Base-by-base conservation (phyloP, 2,329 filamentous ascomycete species). In the Chaetomium globosum region DNA sequence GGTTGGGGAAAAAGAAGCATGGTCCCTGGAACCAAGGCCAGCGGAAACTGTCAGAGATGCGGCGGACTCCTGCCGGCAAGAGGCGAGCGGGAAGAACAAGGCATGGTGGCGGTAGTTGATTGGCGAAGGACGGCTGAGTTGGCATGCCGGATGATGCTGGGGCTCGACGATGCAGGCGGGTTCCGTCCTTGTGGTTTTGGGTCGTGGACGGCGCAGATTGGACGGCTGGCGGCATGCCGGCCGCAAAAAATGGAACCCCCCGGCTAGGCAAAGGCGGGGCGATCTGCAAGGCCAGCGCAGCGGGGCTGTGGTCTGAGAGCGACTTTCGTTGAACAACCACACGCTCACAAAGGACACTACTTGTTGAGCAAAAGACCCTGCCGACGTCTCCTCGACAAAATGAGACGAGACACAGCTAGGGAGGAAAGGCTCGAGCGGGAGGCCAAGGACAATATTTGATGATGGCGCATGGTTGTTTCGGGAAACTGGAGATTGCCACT, bases 121-220 rank as follows among this genome's bases (percentile, higher is more conserved):
- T 72, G 70, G 70, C 56, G 49, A 61, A 39, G 12, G 43, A 48
- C 31, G 28, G 67, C 65, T 72, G 70, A 68, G 70, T 64, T 72
- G 70, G 69, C 70, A 71, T 60, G 49, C 67, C 60, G 64, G 65
- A 59, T 61, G 57, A 66, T 64, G 64, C 56, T n/a, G 64, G 62
- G 68, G 68, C 58, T 66, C 60, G 65, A 59, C 59, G 52, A 62
- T 65, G 66, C 67, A 59, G 63, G 65, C 64, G 64, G 67, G 68
- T 62, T 68, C 70, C 67, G 68, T 68, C 62, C 60, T 63, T 61
- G 68, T 69, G 70, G 71, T 68, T 64, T 68, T 54, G 61, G 70
- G 68, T 73, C 71, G 71, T 73, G 71, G 70, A 71, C 56, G 51
- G 52, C 65, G 55, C 56, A 67, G 67, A 73, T 73, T 73, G 71